These are phyloP conservation scores for Tilletia caries DNA, from an alignment of 1,284 basidiomycete genomes.

Conservation along the genomic window DNA sequence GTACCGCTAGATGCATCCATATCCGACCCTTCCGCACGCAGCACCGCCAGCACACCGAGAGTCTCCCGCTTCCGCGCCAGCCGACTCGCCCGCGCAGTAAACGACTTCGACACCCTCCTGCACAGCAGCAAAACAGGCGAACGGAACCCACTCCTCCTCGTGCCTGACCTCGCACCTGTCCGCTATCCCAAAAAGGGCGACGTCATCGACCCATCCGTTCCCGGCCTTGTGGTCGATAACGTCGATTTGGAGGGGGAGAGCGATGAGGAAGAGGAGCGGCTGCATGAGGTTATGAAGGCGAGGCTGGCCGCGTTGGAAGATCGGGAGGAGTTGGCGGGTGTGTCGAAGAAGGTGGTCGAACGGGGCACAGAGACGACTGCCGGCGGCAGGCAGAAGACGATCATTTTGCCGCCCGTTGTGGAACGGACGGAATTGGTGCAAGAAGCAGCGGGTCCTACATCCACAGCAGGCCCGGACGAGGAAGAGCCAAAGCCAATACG, in stretches of 20 bases:
- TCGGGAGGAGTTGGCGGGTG: background rate
- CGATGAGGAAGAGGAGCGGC: constrained; percentile 3
- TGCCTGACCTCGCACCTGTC: constrained; percentile 28
- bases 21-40: background rate
- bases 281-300: constrained; percentile 12
- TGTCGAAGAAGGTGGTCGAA: background rate
- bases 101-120: background rate
- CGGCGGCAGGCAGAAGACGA: too few species aligned
- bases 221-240: background rate
- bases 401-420: too few species aligned
- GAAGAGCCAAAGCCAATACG: too few species aligned
- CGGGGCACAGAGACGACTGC: background rate
- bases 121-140: background rate
- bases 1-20: background rate
- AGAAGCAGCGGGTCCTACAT: too few species aligned
- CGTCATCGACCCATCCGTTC: background rate
- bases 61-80: constrained; percentile 10
- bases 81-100: constrained; percentile 2
- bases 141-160: background rate
- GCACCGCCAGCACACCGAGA: background rate
- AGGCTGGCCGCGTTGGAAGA: constrained; percentile 4
- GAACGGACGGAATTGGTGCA: too few species aligned
- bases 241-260: constrained; percentile 6
- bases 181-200: constrained; percentile 33
- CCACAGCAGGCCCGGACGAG: too few species aligned